Percentiles rank a stretch among this genome's conserved stretches.
phyloP scores from a whole-genome alignment of 176 grass and related monocot species.

The Eleusine coracana region DNA sequence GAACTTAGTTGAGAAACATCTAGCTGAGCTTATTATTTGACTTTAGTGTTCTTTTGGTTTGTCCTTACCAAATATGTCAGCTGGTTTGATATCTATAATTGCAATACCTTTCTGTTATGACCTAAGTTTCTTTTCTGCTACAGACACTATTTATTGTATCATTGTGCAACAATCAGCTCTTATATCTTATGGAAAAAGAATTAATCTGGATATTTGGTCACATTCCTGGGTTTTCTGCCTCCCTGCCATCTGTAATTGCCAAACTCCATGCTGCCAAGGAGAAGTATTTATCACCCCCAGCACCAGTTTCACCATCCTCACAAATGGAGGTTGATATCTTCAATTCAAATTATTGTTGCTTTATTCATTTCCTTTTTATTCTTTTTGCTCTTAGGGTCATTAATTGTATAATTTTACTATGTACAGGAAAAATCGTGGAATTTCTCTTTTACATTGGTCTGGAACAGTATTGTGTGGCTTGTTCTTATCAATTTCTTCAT shows the following conservation, averaged over 20 bases:
- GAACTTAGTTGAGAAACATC: background rate
- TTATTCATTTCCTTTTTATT: background rate
- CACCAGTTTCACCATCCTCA: conserved; percentile 40
- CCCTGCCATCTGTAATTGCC: conserved; percentile 69
- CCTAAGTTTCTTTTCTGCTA: conserved; percentile 28
- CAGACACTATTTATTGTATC: conserved; percentile 87
- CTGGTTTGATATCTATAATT: conserved; percentile 12
- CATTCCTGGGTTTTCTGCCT: conserved; percentile 76
- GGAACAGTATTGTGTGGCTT: conserved; percentile 86
- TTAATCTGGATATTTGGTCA: conserved; percentile 81
- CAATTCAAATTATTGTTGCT: conserved; percentile 7
- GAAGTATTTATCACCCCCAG: conserved; percentile 74
- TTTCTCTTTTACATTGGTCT: conserved; percentile 80
- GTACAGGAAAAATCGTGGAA: conserved; percentile 77
- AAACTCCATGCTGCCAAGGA: conserved; percentile 79
- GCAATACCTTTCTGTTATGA: conserved; percentile 12
- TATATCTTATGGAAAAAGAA: conserved; percentile 81
- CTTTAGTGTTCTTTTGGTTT: background rate
- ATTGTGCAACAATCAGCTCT: conserved; percentile 94
- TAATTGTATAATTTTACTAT: conserved; percentile 29
- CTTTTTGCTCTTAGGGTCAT: conserved; percentile 5
- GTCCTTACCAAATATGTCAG: conserved; percentile 2
- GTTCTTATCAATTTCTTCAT: conserved; percentile 82
- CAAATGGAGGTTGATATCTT: conserved; percentile 58
- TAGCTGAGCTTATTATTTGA: background rate